Conservation (phyloP, 2,329 filamentous ascomycete genomes). For the Rachicladosporium sp. region DNA sequence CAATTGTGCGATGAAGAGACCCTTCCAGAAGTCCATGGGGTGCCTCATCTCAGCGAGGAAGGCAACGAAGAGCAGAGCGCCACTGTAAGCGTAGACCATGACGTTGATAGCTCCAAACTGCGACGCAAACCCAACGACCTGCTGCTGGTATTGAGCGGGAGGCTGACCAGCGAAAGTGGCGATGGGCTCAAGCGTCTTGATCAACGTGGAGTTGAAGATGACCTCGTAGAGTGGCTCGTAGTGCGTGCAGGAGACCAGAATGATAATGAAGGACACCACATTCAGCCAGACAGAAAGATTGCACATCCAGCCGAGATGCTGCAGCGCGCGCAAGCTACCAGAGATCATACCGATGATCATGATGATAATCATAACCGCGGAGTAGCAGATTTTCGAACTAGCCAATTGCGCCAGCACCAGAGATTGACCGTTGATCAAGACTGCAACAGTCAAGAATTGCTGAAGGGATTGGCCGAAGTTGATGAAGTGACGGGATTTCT, state of each 20-base stretch:
- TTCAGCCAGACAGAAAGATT: conserved; percentile 46
- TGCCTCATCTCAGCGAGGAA: conserved; percentile 44
- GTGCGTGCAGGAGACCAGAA: conserved; percentile 40
- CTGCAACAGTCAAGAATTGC: conserved; percentile 38
- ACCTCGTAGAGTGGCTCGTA: conserved; percentile 36
- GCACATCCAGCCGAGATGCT: conserved; percentile 43
- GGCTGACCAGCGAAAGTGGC: conserved; percentile 30
- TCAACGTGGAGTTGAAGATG: conserved; percentile 9
- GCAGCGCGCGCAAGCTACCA: conserved; percentile 44
- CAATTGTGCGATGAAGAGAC: conserved; percentile 32
- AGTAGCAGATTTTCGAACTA: conserved; percentile 34
- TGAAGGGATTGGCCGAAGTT: conserved; percentile 29
- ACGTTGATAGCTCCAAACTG: conserved; percentile 13
- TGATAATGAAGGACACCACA: conserved; percentile 37
- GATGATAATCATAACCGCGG: conserved; percentile 39
- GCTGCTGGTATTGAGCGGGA: conserved; percentile 10
- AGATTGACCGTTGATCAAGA: conserved; percentile 42
- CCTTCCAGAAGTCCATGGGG: conserved; percentile 38
- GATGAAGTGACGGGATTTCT: conserved; percentile 25
- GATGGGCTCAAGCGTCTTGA: conserved; percentile 15
- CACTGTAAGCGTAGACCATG: conserved; percentile 34
- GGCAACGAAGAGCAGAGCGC: conserved; percentile 45
- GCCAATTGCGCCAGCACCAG: conserved; percentile 43
- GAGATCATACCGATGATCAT: conserved; percentile 38
- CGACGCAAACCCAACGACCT: conserved; percentile 9